phyloP scores from a whole-genome alignment of 257 asterid genomes.

The Capsicum chinense region DNA sequence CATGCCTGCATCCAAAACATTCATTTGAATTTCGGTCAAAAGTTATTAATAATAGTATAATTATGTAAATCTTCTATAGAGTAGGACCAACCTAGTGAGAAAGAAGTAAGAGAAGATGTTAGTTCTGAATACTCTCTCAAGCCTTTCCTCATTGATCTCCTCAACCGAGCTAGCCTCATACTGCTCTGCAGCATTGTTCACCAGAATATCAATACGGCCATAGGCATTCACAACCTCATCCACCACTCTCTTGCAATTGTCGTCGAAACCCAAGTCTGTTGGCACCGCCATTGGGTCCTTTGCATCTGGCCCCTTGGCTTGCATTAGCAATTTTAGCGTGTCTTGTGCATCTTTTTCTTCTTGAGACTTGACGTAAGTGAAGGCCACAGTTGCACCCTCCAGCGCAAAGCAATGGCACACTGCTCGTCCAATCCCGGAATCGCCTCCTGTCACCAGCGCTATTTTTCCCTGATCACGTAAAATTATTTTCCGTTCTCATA shows the following conservation, averaged over 20 bases:
- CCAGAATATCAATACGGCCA: conserved; percentile 66
- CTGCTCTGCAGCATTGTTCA: conserved; percentile 82
- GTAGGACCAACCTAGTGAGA: conserved; percentile 43
- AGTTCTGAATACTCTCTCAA: conserved; percentile 73
- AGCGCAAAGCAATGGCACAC: conserved; percentile 61
- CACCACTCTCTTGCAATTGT: conserved; percentile 65
- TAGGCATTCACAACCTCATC: conserved; percentile 55
- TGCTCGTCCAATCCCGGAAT: conserved; percentile 79
- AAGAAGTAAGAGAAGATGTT: conserved; percentile 65
- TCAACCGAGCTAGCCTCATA: conserved; percentile 51
- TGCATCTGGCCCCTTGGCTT: conserved; percentile 50
- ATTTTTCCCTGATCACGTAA: conserved; percentile 54
- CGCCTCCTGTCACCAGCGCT: conserved; percentile 77
- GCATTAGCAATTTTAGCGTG: conserved; percentile 48
- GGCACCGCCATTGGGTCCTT: conserved; percentile 69
- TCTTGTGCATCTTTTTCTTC: conserved; percentile 78
- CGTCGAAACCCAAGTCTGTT: conserved; percentile 67
- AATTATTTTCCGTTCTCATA: background rate
- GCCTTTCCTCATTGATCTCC: conserved; percentile 68
- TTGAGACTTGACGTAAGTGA: conserved; percentile 67
- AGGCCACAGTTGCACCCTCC: conserved; percentile 82
- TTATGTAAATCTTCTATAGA: background rate
- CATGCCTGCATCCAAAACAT: conserved; percentile 48
- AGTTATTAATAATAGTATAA: background rate
- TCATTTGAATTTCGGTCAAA: background rate